phyloP scores from a whole-genome alignment of 208 protist species.

The Acanthamoeba royreba region DNA sequence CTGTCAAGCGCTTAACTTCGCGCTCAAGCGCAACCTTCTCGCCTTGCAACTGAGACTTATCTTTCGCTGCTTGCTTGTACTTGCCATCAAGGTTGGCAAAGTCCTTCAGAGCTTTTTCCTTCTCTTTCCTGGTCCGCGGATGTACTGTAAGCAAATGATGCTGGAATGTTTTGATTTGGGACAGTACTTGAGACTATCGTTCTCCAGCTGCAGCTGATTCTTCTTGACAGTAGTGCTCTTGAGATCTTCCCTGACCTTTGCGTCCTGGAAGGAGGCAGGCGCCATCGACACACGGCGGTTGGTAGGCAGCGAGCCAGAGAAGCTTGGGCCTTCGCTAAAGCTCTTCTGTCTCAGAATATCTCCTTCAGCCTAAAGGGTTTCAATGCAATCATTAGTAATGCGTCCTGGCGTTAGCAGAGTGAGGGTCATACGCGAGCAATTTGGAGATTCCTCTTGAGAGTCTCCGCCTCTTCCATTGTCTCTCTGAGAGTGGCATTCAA shows the following conservation, averaged over 20 bases:
- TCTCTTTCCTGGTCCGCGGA: slow-evolving; percentile 15
- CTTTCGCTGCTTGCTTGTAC: slow-evolving; percentile 33
- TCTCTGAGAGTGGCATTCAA: neutral
- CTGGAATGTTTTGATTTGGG: neutral
- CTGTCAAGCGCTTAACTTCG: neutral
- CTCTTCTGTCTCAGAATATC: neutral
- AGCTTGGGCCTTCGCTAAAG: neutral
- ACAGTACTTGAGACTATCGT: neutral
- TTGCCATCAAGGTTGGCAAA: neutral
- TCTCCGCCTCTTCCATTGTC: neutral
- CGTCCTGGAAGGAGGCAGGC: neutral
- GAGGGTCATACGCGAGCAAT: slow-evolving; percentile 25
- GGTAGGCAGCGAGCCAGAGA: neutral
- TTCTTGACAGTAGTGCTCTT: slow-evolving; percentile 35
- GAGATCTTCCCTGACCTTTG: slow-evolving; percentile 30
- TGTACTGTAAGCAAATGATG: neutral
- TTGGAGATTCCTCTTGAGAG: neutral
- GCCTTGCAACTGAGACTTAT: neutral
- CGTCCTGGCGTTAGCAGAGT: neutral
- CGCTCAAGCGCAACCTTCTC: slow-evolving; percentile 32
- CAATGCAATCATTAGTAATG: neutral
- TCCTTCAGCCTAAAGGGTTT: neutral
- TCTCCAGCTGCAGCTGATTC: slow-evolving; percentile 37
- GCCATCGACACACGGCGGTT: neutral
- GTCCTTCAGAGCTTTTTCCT: slow-evolving; percentile 33